Conservation (phyloP, 2,329 filamentous ascomycete species). For the Fusarium circinatum region DNA sequence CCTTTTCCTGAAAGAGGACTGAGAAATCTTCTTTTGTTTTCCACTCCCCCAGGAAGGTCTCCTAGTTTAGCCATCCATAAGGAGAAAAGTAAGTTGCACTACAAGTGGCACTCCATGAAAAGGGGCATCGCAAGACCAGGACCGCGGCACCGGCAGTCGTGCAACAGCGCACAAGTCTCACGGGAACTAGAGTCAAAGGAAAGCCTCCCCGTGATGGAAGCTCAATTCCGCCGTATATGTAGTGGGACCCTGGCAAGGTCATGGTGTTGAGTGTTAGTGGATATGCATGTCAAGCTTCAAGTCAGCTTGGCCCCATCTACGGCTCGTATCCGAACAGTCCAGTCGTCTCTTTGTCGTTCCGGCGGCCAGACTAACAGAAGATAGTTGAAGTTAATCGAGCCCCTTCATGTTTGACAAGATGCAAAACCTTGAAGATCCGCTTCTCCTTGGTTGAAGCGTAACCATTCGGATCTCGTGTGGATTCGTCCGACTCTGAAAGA, state of each 20-base stretch:
- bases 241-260: constrained; percentile 17
- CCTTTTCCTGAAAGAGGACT: not conserved
- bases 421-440: not conserved
- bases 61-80: not conserved
- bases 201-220: constrained; percentile 28
- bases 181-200: constrained; percentile 26
- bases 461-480: constrained; percentile 6
- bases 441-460: not conserved
- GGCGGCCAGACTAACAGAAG: not conserved
- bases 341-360: not conserved
- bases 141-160: constrained; percentile 31
- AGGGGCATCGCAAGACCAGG: constrained; percentile 25
- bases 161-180: constrained; percentile 12
- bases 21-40: not conserved
- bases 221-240: constrained; percentile 5
- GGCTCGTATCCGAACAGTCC: constrained; percentile 27
- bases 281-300: constrained; percentile 10
- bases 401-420: not conserved
- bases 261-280: constrained; percentile 21
- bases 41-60: not conserved
- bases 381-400: not conserved
- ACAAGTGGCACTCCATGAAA: constrained; percentile 19
- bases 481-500: not conserved
- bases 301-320: constrained; percentile 16
- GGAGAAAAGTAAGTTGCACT: constrained; percentile 12